Conservation (phyloP, 2,329 filamentous ascomycete species). For the Huntiella abstrusa region DNA sequence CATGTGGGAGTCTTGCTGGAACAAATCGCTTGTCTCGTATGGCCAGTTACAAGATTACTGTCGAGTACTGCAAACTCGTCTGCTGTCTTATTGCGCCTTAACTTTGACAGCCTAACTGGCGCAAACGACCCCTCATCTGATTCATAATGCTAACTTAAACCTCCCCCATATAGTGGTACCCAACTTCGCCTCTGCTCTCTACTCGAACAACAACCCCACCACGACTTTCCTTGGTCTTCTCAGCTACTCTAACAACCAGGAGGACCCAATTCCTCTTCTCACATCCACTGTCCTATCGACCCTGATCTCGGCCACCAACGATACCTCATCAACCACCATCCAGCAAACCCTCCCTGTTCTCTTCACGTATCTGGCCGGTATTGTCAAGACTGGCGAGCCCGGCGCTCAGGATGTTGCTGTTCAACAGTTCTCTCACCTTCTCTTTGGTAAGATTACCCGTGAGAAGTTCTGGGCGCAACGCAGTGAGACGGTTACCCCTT, state of each 20-base stretch:
- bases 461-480: constrained; percentile 82
- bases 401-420: constrained; percentile 92
- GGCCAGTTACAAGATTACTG: background rate
- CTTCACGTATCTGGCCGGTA: constrained; percentile 66
- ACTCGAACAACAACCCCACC: constrained; percentile 61
- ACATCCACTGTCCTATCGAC: constrained; percentile 72
- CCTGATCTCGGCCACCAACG: constrained; percentile 51
- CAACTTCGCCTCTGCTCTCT: constrained; percentile 54
- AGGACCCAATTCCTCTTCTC: constrained; percentile 74
- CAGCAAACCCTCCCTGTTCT: constrained; percentile 63
- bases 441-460: constrained; percentile 56
- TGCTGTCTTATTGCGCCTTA: too few species aligned
- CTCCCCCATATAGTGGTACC: constrained; percentile 49
- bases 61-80: background rate
- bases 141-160: background rate
- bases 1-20: too few species aligned
- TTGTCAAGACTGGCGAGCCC: constrained; percentile 71
- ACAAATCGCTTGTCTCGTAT: too few species aligned
- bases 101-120: background rate
- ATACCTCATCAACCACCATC: constrained; percentile 45
- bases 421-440: constrained; percentile 69
- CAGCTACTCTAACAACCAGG: constrained; percentile 50
- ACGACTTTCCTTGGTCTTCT: constrained; percentile 70
- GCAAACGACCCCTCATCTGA: constrained; percentile 1
- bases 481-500: constrained; percentile 63